Evolutionary conservation across 768 basidiomycete species (phyloP).

Genomic region (Pulveroboletus frians): DNA sequence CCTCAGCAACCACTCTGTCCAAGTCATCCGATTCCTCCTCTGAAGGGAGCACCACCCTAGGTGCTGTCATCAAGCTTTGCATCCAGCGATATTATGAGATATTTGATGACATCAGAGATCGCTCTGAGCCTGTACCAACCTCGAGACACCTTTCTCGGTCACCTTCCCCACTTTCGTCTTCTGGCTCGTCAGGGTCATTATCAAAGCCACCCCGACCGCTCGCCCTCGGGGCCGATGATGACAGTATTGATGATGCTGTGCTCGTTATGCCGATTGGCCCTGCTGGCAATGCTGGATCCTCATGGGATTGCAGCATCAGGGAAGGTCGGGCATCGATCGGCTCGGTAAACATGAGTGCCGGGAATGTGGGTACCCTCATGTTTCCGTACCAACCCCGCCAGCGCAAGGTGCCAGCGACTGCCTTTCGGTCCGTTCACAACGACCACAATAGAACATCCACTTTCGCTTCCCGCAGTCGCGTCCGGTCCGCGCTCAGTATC

Average conservation of each 20-base stretch:
- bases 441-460: conserved; percentile 25
- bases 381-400: conserved; percentile 39
- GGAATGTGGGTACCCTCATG: conserved; percentile 1
- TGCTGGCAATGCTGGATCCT: conserved; percentile 9
- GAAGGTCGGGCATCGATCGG: conserved; percentile 10
- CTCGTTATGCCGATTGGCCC: conserved; percentile 68
- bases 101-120: conserved; percentile 77
- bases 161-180: conserved; percentile 24
- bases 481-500: conserved; percentile 60
- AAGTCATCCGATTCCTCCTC: conserved; percentile 25
- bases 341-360: conserved; percentile 25
- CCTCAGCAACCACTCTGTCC: conserved; percentile 15
- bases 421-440: conserved; percentile 35
- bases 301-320: conserved; percentile 7
- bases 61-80: conserved; percentile 67
- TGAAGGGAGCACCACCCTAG: conserved; percentile 60
- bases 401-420: conserved; percentile 30
- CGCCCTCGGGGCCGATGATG: conserved; percentile 43
- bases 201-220: conserved; percentile 19
- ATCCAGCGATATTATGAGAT: conserved; percentile 82
- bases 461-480: conserved; percentile 37
- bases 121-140: conserved; percentile 51
- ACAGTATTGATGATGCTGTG: conserved; percentile 72
- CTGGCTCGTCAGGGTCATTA: conserved; percentile 20
- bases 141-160: conserved; percentile 21